Base-by-base conservation (phyloP, 495 filamentous ascomycete species). In the Massariosphaeria phaeospora region DNA sequence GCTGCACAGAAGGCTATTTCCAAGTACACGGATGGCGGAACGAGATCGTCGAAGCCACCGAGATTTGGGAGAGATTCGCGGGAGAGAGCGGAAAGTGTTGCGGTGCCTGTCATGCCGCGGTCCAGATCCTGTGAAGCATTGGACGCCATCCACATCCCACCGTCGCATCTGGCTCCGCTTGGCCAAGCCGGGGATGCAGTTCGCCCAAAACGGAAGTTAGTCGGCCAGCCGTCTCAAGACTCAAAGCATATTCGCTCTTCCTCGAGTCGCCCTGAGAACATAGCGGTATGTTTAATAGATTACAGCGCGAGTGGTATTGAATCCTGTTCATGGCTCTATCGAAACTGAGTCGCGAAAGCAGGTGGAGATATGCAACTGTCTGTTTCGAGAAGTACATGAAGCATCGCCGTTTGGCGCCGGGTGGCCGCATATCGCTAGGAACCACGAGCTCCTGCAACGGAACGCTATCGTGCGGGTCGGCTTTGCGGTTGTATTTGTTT, bases 21-120 rank as follows among this genome's bases (percentile, higher is more conserved):
- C 56, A 39, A 48, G 48, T 29, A 18, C 30, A 21, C 49, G 56
- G 48, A 49, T 43, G 38, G 48, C 43, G 56, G 56, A 35, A 29
- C 50, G 13, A 17, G 55, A 58, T 58, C 55, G 54, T 45, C 35
- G 15, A 41, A 48, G 43, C 23, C 26, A 20, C 54, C 29, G 41
- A 41, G 38, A 21, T 41, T 57, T 21, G 53, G 44, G 31, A 17
- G 24, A 52, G n/a, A 25, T 40, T 48, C 29, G 48, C 24, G 36
- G 40, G 45, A 26, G 8, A 23, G 8, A 23, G 21, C 13, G 2
- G 17, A 35, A 25, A 9, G 25, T 49, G 44, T 34, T 31, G 33
- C 31, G 34, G 52, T 35, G 17, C 43, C n/a, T 48, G 52, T 55
- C 52, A 39, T 41, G 41, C 42, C 42, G 40, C 24, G n/a, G 51